A percentile compares a stretch with the other conserved stretches of the same genome.
These are phyloP conservation scores for Lactifluus pinguis DNA, from an alignment of 768 basidiomycete genomes.

Conservation along the genomic window DNA sequence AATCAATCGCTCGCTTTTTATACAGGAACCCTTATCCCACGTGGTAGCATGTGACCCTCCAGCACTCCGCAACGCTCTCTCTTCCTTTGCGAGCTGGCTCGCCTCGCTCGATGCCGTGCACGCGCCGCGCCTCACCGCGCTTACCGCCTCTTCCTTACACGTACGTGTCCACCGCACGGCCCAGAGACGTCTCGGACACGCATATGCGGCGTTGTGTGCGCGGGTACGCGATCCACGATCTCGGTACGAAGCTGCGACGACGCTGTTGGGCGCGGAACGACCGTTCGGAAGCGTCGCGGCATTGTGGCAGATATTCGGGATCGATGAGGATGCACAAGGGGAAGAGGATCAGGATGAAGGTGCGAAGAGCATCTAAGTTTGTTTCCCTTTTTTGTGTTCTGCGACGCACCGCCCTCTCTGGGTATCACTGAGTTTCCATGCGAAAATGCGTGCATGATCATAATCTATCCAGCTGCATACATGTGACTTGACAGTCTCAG, in stretches of 20 bases:
- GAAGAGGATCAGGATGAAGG: conserved; percentile 9
- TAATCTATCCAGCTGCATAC: not conserved
- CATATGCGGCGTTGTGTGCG: conserved; percentile 68
- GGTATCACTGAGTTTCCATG: not conserved
- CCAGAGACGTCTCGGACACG: conserved; percentile 52
- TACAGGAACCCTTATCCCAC: conserved; percentile 69
- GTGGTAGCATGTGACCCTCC: conserved; percentile 56
- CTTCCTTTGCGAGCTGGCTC: conserved; percentile 76
- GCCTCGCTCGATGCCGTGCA: conserved; percentile 73
- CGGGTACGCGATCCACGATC: conserved; percentile 68
- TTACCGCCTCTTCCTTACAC: conserved; percentile 59
- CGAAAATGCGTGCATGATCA: not conserved
- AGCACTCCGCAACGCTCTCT: conserved; percentile 53
- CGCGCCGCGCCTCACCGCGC: conserved; percentile 66
- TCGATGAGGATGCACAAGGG: conserved; percentile 35
- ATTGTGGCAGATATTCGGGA: conserved; percentile 70
- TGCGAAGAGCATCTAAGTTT: not conserved
- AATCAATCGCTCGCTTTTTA: not conserved
- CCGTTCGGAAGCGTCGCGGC: conserved; percentile 74
- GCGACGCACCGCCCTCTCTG: no score
- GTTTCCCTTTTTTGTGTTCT: not conserved
- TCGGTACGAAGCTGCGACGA: conserved; percentile 85
- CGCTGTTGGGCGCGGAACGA: conserved; percentile 71
- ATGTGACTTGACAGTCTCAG: not conserved
- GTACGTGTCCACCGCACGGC: conserved; percentile 68